Conservation (phyloP, 768 basidiomycete genomes). For the Podaxis sp. region DNA sequence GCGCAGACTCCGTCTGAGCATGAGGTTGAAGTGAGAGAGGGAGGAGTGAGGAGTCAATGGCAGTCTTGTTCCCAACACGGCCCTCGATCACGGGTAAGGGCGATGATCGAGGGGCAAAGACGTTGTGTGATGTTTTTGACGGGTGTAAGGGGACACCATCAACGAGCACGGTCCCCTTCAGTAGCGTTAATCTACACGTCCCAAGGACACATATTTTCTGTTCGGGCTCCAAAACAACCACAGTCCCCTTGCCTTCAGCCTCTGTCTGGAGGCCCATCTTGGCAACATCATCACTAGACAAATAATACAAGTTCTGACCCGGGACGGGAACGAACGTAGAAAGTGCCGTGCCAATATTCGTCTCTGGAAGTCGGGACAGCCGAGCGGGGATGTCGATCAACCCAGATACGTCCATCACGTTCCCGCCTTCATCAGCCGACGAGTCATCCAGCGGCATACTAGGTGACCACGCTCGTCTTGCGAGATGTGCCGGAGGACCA, state of each 20-base stretch:
- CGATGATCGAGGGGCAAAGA: slow-evolving; percentile 81
- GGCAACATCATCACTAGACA: slow-evolving; percentile 38
- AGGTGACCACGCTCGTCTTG: slow-evolving; percentile 56
- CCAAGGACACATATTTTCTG: slow-evolving; percentile 73
- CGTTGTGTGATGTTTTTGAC: slow-evolving; percentile 40
- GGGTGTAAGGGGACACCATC: slow-evolving; percentile 52
- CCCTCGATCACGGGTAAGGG: slow-evolving; percentile 59
- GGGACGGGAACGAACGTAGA: slow-evolving; percentile 52
- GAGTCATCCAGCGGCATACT: slow-evolving; percentile 50
- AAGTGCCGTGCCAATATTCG: slow-evolving; percentile 21
- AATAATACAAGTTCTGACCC: slow-evolving; percentile 45
- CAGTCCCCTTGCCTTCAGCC: slow-evolving; percentile 28
- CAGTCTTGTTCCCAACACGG: slow-evolving; percentile 4
- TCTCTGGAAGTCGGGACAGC: not conserved
- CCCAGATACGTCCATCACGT: slow-evolving; percentile 22
- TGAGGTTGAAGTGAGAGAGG: slow-evolving; percentile 16
- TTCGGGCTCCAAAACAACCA: slow-evolving; percentile 44
- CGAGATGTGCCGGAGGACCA: slow-evolving; percentile 18
- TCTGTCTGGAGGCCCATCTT: slow-evolving; percentile 22
- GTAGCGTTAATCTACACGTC: slow-evolving; percentile 55
- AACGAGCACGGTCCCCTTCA: slow-evolving; percentile 60
- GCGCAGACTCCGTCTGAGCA: slow-evolving; percentile 22
- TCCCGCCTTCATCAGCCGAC: slow-evolving; percentile 45
- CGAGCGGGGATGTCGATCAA: slow-evolving; percentile 19
- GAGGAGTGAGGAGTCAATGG: slow-evolving; percentile 3